phyloP scores from a whole-genome alignment of 2,329 filamentous ascomycete species.

The Colletotrichum acutatum region DNA sequence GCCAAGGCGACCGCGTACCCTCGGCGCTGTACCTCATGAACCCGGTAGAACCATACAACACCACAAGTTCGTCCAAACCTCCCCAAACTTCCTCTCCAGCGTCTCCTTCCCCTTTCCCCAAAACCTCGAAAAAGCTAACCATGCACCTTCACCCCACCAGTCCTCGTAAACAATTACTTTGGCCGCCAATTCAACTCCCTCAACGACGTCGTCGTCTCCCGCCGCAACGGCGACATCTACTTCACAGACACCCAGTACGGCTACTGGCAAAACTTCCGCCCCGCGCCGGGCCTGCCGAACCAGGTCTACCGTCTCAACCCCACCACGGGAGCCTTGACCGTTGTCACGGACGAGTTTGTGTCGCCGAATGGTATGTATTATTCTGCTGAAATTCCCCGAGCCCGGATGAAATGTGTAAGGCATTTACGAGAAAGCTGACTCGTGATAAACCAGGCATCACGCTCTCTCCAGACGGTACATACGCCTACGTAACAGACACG shows the following conservation, averaged over 20 bases:
- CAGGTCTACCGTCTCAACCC: slow-evolving; percentile 70
- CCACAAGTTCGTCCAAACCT: slow-evolving; percentile 48
- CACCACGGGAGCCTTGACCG: slow-evolving; percentile 59
- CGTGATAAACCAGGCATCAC: slow-evolving; percentile 53
- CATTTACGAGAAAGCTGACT: too few species aligned
- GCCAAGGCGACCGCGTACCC: slow-evolving; percentile 55
- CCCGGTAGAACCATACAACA: slow-evolving; percentile 59
- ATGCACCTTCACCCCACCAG: slow-evolving; percentile 38
- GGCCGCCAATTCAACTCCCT: slow-evolving; percentile 70
- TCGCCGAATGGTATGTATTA: slow-evolving; percentile 58
- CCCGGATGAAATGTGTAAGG: too few species aligned
- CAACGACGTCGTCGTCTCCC: slow-evolving; percentile 67
- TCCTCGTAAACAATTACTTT: slow-evolving; percentile 68
- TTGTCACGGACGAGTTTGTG: slow-evolving; percentile 67
- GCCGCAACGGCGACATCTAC: slow-evolving; percentile 68
- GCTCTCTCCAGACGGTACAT: slow-evolving; percentile 64
- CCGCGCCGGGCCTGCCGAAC: slow-evolving; percentile 61
- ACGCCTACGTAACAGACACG: slow-evolving; percentile 67
- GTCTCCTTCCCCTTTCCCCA: too few species aligned
- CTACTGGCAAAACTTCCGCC: slow-evolving; percentile 67
- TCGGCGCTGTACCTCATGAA: slow-evolving; percentile 56
- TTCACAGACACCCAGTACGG: slow-evolving; percentile 73
- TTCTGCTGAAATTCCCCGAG: slow-evolving; percentile 22
- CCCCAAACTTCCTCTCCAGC: too few species aligned
- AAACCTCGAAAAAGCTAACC: neutral